phyloP scores from a whole-genome alignment of 257 asterid species.

The Solanum habrochaites region DNA sequence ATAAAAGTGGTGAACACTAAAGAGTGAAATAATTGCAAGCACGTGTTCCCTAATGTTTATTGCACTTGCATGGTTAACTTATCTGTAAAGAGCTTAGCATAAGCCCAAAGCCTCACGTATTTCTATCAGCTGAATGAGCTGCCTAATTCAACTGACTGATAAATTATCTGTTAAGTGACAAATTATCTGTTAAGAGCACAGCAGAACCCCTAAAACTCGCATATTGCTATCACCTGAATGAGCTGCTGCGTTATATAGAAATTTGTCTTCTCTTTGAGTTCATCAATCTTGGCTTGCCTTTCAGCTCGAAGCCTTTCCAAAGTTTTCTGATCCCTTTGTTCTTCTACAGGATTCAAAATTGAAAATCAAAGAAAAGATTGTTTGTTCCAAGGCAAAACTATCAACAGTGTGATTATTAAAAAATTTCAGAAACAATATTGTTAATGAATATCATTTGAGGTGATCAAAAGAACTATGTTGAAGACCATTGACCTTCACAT shows the following conservation, averaged over 20 bases:
- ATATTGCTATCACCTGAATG: conserved; percentile 51
- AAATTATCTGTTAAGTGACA: background rate
- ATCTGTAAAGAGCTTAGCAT: background rate
- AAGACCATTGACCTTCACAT: background rate
- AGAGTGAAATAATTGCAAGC: background rate
- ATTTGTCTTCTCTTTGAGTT: conserved; percentile 84
- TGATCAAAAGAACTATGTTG: background rate
- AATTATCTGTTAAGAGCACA: background rate
- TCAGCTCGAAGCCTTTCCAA: conserved; percentile 73
- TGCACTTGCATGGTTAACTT: background rate
- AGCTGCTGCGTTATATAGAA: conserved; percentile 80
- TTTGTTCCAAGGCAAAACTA: background rate
- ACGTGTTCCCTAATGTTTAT: background rate
- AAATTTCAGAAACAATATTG: background rate
- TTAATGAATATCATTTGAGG: background rate
- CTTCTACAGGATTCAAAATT: conserved; percentile 30
- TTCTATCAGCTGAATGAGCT: conserved; percentile 1
- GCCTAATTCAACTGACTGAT: conserved; percentile 6
- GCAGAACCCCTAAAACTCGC: background rate
- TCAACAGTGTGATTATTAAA: background rate
- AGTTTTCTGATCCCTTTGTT: conserved; percentile 61
- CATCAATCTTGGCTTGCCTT: conserved; percentile 81
- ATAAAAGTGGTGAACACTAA: background rate
- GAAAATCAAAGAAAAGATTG: background rate
- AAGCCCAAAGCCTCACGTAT: background rate